Conservation (phyloP, 2,329 filamentous ascomycete species). For the Claviceps sp. region DNA sequence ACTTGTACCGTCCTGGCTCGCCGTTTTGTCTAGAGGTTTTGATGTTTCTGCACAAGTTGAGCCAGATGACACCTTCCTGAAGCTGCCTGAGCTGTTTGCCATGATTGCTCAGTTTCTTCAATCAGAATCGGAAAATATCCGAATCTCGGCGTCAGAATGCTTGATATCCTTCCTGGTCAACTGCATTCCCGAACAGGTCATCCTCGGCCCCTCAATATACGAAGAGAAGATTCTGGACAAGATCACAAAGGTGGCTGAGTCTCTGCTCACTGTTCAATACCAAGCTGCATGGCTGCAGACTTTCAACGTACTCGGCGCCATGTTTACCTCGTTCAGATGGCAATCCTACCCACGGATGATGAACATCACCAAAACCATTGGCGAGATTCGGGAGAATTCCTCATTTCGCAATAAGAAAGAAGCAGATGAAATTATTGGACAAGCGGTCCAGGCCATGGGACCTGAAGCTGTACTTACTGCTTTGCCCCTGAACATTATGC, state of each 20-base stretch:
- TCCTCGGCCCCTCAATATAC: conserved; percentile 80
- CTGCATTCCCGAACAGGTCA: conserved; percentile 69
- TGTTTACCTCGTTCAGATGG: conserved; percentile 83
- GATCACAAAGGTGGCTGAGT: conserved; percentile 57
- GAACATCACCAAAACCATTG: conserved; percentile 63
- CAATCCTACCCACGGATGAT: conserved; percentile 65
- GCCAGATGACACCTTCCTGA: conserved; percentile 82
- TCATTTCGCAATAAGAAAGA: conserved; percentile 91
- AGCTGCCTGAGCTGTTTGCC: conserved; percentile 71
- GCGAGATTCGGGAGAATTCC: conserved; percentile 76
- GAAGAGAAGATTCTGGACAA: conserved; percentile 85
- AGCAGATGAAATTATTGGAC: conserved; percentile 78
- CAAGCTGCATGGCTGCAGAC: conserved; percentile 92
- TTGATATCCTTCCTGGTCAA: conserved; percentile 86
- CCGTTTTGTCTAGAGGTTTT: conserved; percentile 85
- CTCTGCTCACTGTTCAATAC: conserved; percentile 76
- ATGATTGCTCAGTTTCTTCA: conserved; percentile 71
- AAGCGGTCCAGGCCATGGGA: conserved; percentile 80
- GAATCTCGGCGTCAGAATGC: conserved; percentile 88
- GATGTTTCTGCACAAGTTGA: conserved; percentile 83
- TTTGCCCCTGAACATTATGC: conserved; percentile 73
- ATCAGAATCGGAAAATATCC: conserved; percentile 82
- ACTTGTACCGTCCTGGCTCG: conserved; percentile 90
- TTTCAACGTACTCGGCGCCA: conserved; percentile 73
- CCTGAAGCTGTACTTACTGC: conserved; percentile 71